Conservation (phyloP, 441 rosid species). For the Euphorbia celastroides region DNA sequence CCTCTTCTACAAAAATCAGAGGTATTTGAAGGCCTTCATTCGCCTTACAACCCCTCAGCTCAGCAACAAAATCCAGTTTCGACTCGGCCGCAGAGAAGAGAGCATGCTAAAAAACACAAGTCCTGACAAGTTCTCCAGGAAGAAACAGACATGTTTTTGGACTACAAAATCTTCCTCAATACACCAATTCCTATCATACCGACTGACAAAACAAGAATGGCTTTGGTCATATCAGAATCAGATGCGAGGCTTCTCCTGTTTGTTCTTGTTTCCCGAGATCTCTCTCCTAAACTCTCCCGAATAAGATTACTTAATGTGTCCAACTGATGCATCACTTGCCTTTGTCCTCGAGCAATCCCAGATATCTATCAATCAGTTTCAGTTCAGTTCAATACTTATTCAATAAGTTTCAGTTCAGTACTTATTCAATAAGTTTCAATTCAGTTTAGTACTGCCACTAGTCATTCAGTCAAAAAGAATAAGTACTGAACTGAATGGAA, state of each 20-base stretch:
- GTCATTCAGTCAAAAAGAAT: too few relatives aligned
- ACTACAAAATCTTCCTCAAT: constrained; percentile 38
- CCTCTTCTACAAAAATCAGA: constrained; percentile 13
- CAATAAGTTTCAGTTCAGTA: too few relatives aligned
- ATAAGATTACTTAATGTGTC: constrained; percentile 60
- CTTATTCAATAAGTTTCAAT: too few relatives aligned
- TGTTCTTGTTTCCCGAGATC: constrained; percentile 30
- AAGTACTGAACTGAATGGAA: too few relatives aligned
- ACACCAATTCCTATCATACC: constrained; percentile 58
- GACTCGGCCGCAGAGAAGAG: constrained; percentile 25
- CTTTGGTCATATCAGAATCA: constrained; percentile 31
- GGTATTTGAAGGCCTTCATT: constrained; percentile 19
- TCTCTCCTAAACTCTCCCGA: constrained; percentile 42
- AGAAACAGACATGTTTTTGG: constrained; percentile 22
- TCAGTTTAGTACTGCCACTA: too few relatives aligned
- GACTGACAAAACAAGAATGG: constrained; percentile 51
- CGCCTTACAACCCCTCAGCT: constrained; percentile 17
- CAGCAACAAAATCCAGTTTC: constrained; percentile 6
- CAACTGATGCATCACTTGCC: constrained; percentile 73
- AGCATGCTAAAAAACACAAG: constrained; percentile 3
- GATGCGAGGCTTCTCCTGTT: constrained; percentile 25
- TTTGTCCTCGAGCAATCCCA: constrained; percentile 54
- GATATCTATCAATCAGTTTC: too few relatives aligned
- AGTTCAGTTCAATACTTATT: too few relatives aligned
- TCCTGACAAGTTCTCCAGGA: not conserved